phyloP scores from a whole-genome alignment of 805 yeast species.

The Hermanozyma aechmeae region DNA sequence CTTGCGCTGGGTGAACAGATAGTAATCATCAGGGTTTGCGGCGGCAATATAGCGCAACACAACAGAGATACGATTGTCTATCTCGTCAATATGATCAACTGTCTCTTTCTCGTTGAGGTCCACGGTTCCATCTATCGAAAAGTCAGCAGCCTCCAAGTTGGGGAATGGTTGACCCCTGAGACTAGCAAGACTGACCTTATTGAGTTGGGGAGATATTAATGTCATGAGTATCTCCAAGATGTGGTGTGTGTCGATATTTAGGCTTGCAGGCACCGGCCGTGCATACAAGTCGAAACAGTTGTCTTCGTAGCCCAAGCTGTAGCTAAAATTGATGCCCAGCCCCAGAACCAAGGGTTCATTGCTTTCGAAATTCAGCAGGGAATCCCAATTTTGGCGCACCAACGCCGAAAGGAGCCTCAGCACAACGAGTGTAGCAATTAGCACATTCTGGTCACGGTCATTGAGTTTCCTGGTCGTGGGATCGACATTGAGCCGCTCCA shows the following conservation, averaged over 20 bases:
- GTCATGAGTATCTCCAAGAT: constrained; percentile 20
- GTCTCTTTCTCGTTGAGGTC: no score
- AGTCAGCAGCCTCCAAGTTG: background rate
- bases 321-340: constrained; percentile 6
- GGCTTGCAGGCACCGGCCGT: constrained; percentile 19
- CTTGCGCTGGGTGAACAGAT: constrained; percentile 14
- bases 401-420: constrained; percentile 21
- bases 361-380: no score
- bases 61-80: constrained; percentile 23
- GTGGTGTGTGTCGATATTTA: constrained; percentile 11
- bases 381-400: constrained; percentile 21
- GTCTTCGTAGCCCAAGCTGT: constrained; percentile 8
- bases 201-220: constrained; percentile 21
- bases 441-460: constrained; percentile 20
- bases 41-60: constrained; percentile 26
- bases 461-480: constrained; percentile 15
- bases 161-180: background rate
- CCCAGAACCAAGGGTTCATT: no score
- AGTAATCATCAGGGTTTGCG: constrained; percentile 25
- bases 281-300: constrained; percentile 21
- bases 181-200: constrained; percentile 3
- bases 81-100: constrained; percentile 13
- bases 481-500: constrained; percentile 12
- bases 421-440: constrained; percentile 23
- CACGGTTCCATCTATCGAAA: no score